Percentiles rank a stretch among this genome's conserved stretches.
phyloP scores from a whole-genome alignment of 352 stramenopile species.

The Phytophthora crassamura region DNA sequence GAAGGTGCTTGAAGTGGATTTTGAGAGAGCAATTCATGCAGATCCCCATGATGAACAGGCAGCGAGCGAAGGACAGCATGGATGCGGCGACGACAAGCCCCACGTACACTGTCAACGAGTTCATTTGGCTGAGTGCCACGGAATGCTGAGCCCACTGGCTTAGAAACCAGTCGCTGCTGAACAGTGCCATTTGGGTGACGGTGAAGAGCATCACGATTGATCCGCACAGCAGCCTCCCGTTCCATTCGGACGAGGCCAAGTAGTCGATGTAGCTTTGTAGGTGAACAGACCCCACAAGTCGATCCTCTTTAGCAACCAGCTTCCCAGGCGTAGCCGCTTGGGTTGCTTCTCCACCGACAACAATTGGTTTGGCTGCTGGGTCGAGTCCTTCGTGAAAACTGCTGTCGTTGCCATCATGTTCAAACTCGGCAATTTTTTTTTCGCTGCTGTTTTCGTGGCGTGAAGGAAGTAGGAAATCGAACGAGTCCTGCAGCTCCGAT shows the following conservation, averaged over 20 bases:
- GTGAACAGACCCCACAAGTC: conserved; percentile 33
- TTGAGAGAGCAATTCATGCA: conserved; percentile 48
- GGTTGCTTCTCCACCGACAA: conserved; percentile 66
- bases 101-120: conserved; percentile 40
- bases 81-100: conserved; percentile 34
- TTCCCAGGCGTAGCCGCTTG: conserved; percentile 19
- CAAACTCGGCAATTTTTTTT: conserved; percentile 45
- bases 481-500: conserved; percentile 53
- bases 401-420: background rate
- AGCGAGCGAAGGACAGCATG: conserved; percentile 39
- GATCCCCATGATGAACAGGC: conserved; percentile 46
- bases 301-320: conserved; percentile 43
- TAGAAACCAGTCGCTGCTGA: conserved; percentile 55
- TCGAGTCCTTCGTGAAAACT: background rate
- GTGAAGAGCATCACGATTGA: conserved; percentile 38
- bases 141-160: conserved; percentile 44
- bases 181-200: conserved; percentile 39
- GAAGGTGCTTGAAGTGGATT: conserved; percentile 44
- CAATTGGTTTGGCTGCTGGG: background rate
- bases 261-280: conserved; percentile 48
- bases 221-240: conserved; percentile 31
- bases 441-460: background rate
- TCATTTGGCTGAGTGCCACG: conserved; percentile 34
- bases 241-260: conserved; percentile 42
- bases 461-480: conserved; percentile 26